Evolutionary conservation across 2,329 filamentous ascomycete species (phyloP).

Genomic region (Cladobotryum protrusum): DNA sequence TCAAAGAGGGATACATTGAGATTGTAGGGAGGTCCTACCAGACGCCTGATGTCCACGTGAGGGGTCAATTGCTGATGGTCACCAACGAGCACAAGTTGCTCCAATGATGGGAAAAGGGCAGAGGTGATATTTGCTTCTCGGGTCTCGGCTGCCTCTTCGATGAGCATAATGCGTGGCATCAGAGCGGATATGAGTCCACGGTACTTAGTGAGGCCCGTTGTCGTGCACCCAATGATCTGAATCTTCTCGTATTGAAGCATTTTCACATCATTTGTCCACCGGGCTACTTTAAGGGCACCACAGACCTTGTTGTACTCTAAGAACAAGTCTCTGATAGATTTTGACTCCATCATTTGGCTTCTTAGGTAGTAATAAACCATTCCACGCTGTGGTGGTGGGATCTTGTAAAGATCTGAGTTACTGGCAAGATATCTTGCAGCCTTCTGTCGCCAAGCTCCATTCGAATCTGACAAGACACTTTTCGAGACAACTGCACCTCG

Average conservation of each 20-base stretch:
- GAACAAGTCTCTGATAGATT: constrained; percentile 42
- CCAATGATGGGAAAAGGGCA: constrained; percentile 43
- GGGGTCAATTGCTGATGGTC: constrained; percentile 77
- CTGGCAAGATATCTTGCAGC: constrained; percentile 12
- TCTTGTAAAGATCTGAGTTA: constrained; percentile 51
- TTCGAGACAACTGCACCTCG: constrained; percentile 4
- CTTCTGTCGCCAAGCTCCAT: constrained; percentile 11
- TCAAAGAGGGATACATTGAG: constrained; percentile 76
- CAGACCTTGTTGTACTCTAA: constrained; percentile 44
- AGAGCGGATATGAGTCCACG: constrained; percentile 61
- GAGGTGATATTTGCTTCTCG: constrained; percentile 55
- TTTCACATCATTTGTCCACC: constrained; percentile 51
- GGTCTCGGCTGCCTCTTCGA: constrained; percentile 77
- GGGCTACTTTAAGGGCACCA: constrained; percentile 47
- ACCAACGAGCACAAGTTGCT: constrained; percentile 57
- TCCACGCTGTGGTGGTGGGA: constrained; percentile 51
- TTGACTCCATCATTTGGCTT: constrained; percentile 41
- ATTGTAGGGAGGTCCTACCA: constrained; percentile 55
- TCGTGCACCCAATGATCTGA: constrained; percentile 61
- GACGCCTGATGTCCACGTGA: constrained; percentile 54
- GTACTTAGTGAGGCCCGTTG: constrained; percentile 77
- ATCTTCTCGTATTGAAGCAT: constrained; percentile 32
- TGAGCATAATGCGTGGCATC: constrained; percentile 60
- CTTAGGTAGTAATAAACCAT: constrained; percentile 62
- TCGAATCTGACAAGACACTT: constrained; percentile 3